These are phyloP conservation scores for Pleurotus platypus DNA, from an alignment of 768 basidiomycete species.

Conservation along the genomic window DNA sequence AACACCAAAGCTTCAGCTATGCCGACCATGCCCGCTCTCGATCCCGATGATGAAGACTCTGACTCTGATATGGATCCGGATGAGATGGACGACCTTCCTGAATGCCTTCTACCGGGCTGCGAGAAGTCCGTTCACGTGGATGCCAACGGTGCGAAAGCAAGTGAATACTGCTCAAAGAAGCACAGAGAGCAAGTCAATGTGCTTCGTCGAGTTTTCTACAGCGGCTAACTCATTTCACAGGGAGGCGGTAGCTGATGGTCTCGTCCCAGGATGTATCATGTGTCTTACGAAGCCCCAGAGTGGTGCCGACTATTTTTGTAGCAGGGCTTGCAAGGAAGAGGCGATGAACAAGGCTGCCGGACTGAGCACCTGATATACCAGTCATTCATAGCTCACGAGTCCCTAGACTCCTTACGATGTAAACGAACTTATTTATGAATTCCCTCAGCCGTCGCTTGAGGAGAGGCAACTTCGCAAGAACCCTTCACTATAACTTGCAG, in stretches of 20 bases:
- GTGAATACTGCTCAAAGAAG: constrained; percentile 55
- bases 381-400: too few species aligned
- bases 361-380: constrained; percentile 11
- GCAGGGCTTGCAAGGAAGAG: constrained; percentile 53
- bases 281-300: constrained; percentile 59
- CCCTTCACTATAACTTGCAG: too few species aligned
- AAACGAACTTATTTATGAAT: too few species aligned
- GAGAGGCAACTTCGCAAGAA: too few species aligned
- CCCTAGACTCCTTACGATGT: too few species aligned
- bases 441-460: too few species aligned
- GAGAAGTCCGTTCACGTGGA: constrained; percentile 54
- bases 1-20: not conserved
- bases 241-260: constrained; percentile 52
- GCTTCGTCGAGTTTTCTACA: constrained; percentile 9
- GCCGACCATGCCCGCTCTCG: not conserved
- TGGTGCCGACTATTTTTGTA: constrained; percentile 61
- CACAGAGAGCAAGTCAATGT: constrained; percentile 57
- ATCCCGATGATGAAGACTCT: constrained; percentile 2
- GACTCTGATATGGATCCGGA: not conserved
- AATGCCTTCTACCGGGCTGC: constrained; percentile 56
- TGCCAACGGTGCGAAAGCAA: constrained; percentile 43
- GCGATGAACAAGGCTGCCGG: constrained; percentile 44
- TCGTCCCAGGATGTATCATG: constrained; percentile 59
- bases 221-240: constrained; percentile 26
- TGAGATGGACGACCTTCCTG: constrained; percentile 29